Base-by-base conservation (phyloP, 2,329 filamentous ascomycete species). In the Aspergillus piperis region DNA sequence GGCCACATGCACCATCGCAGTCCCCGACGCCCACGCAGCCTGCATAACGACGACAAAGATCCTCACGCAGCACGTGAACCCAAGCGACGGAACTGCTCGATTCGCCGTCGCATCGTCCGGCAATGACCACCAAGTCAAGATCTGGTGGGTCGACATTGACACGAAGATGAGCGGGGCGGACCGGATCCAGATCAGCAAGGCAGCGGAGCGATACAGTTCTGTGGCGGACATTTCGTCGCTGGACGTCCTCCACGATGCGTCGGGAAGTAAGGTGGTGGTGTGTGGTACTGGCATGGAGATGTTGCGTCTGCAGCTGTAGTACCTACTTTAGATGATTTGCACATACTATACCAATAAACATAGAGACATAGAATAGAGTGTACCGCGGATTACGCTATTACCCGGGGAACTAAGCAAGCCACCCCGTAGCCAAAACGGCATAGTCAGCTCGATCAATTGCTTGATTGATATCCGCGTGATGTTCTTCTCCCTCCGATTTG, bases 211-310 rank as follows among this genome's bases (percentile, higher is more conserved):
- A 49, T 78, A 77, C 61, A 84, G 82, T 19, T 74, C 78, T 25
- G 82, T 87, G 3, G 84, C 84, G 13, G 85, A 87, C 72, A 79
- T 84, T 17, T 82, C 83, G 2, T 78, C 79, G 27, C 71, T 86
- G 69, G 79, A 78, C n/a, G 63, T 80, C 2, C 67, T 80, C 49
- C 59, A 54, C 13, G 58, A 64, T 5, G 47, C 57, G 11, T 25
- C 47, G 19, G 61, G 57, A 25, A 49, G 59, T 38, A 65, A 67
- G 60, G 57, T 83, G 52, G 54, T 84, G 47, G 66, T 83, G 1
- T 79, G 77, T 56, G 82, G 82, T 23, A 81, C 83, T 36, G 82
- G 82, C 1, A 80, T 82, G 75, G 80, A 84, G 62, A 65, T 81
- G 58, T 76, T 80, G 41, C 30, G 30, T 8, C 4, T 55, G 1